These are phyloP conservation scores for Geotrichum fermentans DNA, from an alignment of 1,139 yeast species.

Conservation along the genomic window DNA sequence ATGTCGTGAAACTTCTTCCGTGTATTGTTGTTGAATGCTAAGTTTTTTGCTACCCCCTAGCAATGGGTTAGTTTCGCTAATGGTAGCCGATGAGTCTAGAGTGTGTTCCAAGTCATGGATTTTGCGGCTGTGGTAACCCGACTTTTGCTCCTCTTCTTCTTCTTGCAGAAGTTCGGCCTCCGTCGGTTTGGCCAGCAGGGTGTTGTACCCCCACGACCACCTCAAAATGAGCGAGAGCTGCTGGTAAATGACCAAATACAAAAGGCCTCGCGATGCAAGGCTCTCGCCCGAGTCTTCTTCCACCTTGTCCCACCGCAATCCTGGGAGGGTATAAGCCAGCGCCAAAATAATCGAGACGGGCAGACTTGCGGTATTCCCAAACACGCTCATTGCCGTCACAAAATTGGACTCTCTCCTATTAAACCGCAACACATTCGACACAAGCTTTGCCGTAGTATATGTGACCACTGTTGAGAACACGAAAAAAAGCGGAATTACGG, in stretches of 20 bases:
- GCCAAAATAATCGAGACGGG: slow-evolving; percentile 68
- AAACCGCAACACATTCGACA: slow-evolving; percentile 47
- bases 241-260: slow-evolving; percentile 73
- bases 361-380: slow-evolving; percentile 65
- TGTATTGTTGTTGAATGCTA: neutral
- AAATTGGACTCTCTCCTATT: slow-evolving; percentile 66
- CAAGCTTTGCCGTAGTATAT: slow-evolving; percentile 48
- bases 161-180: slow-evolving; percentile 22
- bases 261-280: slow-evolving; percentile 74
- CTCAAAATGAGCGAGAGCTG: slow-evolving; percentile 79
- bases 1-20: neutral
- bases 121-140: neutral
- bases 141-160: slow-evolving; percentile 13
- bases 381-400: slow-evolving; percentile 85
- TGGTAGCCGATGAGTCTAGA: neutral
- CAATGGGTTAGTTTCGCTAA: slow-evolving; percentile 10
- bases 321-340: slow-evolving; percentile 67
- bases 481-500: slow-evolving; percentile 66
- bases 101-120: neutral
- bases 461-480: slow-evolving; percentile 62
- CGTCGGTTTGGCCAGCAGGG: slow-evolving; percentile 51
- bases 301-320: slow-evolving; percentile 68
- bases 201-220: slow-evolving; percentile 93
- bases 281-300: slow-evolving; percentile 61
- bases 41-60: slow-evolving; percentile 2